Evolutionary conservation across 169 alveolate species (phyloP).

Genomic region (Cryptosporidium parvum): DNA sequence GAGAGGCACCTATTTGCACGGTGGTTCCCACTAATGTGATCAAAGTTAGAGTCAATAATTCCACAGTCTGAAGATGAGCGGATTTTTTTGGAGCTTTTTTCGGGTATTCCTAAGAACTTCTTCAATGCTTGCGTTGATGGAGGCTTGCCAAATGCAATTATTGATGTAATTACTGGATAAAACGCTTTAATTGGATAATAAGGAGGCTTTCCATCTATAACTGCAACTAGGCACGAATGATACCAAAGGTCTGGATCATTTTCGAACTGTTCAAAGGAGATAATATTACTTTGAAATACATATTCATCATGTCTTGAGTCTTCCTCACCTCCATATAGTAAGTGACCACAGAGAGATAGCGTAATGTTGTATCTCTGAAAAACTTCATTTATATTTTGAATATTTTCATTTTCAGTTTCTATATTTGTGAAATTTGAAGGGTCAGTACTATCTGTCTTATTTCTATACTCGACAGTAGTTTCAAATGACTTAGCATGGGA

Average conservation of each 20-base stretch:
- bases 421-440: not conserved
- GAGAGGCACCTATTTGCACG: conserved; percentile 46
- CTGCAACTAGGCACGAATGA: conserved; percentile 90
- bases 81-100: not conserved
- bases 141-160: conserved; percentile 90
- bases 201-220: conserved; percentile 89
- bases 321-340: conserved; percentile 51
- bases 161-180: conserved; percentile 89
- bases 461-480: conserved; percentile 25
- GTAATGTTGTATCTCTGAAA: conserved; percentile 36
- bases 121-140: conserved; percentile 86
- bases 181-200: conserved; percentile 91
- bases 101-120: conserved; percentile 79
- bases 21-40: not conserved
- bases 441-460: conserved; percentile 34
- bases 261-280: conserved; percentile 85
- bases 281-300: conserved; percentile 77
- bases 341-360: conserved; percentile 62
- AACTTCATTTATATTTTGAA: not conserved
- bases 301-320: conserved; percentile 51
- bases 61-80: conserved; percentile 60
- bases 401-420: not conserved
- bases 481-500: conserved; percentile 23
- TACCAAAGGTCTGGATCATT: conserved; percentile 90
- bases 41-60: conserved; percentile 1